Evolutionary conservation across 202 grass and related monocot genomes (phyloP).

Genomic region (Setaria italica): DNA sequence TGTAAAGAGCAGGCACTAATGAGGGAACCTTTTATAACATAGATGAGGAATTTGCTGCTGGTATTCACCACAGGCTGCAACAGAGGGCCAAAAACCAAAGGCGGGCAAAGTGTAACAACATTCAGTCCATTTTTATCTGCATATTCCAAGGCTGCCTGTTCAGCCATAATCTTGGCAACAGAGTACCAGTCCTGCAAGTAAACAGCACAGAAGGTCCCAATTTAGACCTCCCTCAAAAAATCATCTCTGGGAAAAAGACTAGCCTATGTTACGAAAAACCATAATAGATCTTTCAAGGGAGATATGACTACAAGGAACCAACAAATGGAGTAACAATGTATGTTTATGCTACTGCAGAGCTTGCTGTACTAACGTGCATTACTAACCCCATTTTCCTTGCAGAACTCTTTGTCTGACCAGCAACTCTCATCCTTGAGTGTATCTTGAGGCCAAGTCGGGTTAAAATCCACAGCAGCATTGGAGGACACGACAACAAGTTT

Average conservation of each 20-base stretch:
- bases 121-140: slow-evolving; percentile 46
- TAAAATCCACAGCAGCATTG: slow-evolving; percentile 55
- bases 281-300: background rate
- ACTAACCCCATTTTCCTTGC: slow-evolving; percentile 52
- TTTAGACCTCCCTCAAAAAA: background rate
- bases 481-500: slow-evolving; percentile 61
- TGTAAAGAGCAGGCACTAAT: background rate
- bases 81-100: slow-evolving; percentile 57
- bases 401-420: slow-evolving; percentile 62
- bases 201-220: background rate
- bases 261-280: background rate
- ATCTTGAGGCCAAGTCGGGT: slow-evolving; percentile 52
- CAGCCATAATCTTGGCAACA: slow-evolving; percentile 52
- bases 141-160: slow-evolving; percentile 43
- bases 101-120: slow-evolving; percentile 55
- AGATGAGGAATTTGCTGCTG: slow-evolving; percentile 55
- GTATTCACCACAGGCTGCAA: slow-evolving; percentile 57
- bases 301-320: background rate
- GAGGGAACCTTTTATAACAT: slow-evolving; percentile 53
- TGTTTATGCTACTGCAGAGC: background rate
- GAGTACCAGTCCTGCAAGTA: slow-evolving; percentile 57
- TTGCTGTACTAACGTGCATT: background rate
- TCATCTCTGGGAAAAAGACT: background rate
- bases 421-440: slow-evolving; percentile 55
- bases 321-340: background rate